phyloP scores from a whole-genome alignment of 148 eudicot genomes.

The Rhododendron simsii region DNA sequence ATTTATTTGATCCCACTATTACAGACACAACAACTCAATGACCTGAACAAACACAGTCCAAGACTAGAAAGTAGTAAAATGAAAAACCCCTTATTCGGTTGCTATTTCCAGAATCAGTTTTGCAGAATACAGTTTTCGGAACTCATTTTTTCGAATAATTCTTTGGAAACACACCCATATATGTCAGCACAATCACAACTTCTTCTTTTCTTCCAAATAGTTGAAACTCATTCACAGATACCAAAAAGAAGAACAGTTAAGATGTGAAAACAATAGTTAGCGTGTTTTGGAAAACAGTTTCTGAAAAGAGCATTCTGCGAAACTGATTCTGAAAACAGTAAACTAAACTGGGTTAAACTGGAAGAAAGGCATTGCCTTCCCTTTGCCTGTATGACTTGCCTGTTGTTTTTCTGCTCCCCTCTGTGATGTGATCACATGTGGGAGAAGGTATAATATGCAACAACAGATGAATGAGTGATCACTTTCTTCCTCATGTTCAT shows the following conservation, averaged over 20 bases:
- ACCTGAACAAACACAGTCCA: not conserved
- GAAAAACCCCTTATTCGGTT: not conserved
- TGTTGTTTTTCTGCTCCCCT: not conserved
- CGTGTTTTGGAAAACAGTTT: not conserved
- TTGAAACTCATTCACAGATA: not conserved
- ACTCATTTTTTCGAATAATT: not conserved
- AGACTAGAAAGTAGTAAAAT: constrained; percentile 10
- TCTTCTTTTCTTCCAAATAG: not conserved
- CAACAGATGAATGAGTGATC: not conserved
- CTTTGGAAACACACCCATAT: not conserved
- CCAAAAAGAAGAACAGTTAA: not conserved
- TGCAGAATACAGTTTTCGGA: not conserved
- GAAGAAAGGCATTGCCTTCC: constrained; percentile 97
- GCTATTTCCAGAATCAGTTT: not conserved
- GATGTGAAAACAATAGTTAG: not conserved
- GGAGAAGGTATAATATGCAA: not conserved
- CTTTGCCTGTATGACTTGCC: constrained; percentile 92
- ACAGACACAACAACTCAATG: constrained; percentile 3
- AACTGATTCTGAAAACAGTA: not conserved
- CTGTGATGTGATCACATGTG: not conserved
- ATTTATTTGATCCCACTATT: not conserved
- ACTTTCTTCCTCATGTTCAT: not conserved
- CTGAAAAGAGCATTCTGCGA: not conserved
- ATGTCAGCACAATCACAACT: not conserved
- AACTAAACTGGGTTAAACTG: constrained; percentile 23